phyloP scores from a whole-genome alignment of 164 flowering plant genomes.

The Santalum album region DNA sequence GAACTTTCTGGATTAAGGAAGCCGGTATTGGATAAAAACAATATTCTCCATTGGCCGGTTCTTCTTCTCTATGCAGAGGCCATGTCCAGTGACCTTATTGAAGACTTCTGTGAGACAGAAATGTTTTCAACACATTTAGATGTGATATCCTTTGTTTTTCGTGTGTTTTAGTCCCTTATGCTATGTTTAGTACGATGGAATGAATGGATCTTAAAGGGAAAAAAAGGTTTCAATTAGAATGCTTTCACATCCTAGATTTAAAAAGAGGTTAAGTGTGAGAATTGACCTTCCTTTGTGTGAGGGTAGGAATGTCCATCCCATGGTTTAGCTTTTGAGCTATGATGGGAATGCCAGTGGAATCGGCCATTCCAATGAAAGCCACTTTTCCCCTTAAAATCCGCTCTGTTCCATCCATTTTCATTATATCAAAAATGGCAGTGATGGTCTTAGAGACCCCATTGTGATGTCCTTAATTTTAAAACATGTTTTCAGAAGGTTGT shows the following conservation, averaged over 20 bases:
- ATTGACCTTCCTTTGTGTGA: too few species aligned
- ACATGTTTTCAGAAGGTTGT: slow-evolving; percentile 84
- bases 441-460: neutral
- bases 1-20: slow-evolving; percentile 74
- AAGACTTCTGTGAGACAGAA: slow-evolving; percentile 93
- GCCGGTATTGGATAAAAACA: slow-evolving; percentile 54
- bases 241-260: too few species aligned
- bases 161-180: neutral
- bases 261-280: too few species aligned
- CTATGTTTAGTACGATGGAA: too few species aligned
- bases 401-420: too few species aligned
- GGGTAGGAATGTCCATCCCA: too few species aligned
- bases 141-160: slow-evolving; percentile 56
- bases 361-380: too few species aligned
- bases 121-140: slow-evolving; percentile 79
- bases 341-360: too few species aligned
- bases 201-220: too few species aligned
- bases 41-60: slow-evolving; percentile 93
- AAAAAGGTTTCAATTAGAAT: too few species aligned
- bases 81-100: slow-evolving; percentile 94
- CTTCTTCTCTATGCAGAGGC: slow-evolving; percentile 85
- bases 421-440: neutral
- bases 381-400: too few species aligned
- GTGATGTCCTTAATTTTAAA: slow-evolving; percentile 56
- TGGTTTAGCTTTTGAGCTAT: too few species aligned